A percentile compares a stretch with the other conserved stretches of the same genome.
Conservation (phyloP, 2,329 filamentous ascomycete species). For the Uncinocarpus reesii region DNA sequence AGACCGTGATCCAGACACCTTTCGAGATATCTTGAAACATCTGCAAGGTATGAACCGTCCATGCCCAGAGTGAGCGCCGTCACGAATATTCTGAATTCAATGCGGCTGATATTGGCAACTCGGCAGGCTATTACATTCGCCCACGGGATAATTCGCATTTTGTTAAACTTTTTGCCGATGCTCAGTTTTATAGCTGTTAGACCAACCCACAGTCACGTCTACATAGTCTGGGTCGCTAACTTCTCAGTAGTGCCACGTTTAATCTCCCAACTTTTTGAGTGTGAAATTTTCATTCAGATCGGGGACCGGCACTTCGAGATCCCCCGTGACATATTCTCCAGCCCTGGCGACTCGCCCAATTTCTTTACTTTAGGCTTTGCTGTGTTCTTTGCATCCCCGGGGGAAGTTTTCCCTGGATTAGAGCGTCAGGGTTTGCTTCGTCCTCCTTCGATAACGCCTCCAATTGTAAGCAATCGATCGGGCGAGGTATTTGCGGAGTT, state of each 20-base stretch:
- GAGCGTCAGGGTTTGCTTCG: slow-evolving; percentile 68
- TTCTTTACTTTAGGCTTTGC: slow-evolving; percentile 89
- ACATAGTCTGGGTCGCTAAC: not conserved
- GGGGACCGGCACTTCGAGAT: slow-evolving; percentile 82
- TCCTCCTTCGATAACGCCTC: slow-evolving; percentile 75
- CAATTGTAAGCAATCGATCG: slow-evolving; percentile 66
- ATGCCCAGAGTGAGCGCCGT: too few relatives aligned
- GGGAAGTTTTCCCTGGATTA: slow-evolving; percentile 76
- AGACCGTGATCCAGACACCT: slow-evolving; percentile 81
- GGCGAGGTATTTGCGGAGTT: slow-evolving; percentile 79
- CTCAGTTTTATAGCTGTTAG: slow-evolving; percentile 78
- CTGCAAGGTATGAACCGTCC: slow-evolving; percentile 59
- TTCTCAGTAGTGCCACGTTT: slow-evolving; percentile 64
- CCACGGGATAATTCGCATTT: slow-evolving; percentile 78
- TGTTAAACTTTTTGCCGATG: slow-evolving; percentile 85
- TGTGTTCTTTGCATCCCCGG: slow-evolving; percentile 70
- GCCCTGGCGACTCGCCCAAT: slow-evolving; percentile 83
- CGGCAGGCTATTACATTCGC: slow-evolving; percentile 64
- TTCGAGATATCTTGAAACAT: slow-evolving; percentile 79
- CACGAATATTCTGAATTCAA: not conserved
- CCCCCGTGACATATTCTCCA: slow-evolving; percentile 73
- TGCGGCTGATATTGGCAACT: too few relatives aligned
- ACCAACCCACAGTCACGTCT: not conserved
- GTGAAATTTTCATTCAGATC: slow-evolving; percentile 84
- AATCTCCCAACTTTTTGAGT: slow-evolving; percentile 82